Evolutionary conservation across 208 protist genomes (phyloP).

Genomic region (Perkinsela sp.): DNA sequence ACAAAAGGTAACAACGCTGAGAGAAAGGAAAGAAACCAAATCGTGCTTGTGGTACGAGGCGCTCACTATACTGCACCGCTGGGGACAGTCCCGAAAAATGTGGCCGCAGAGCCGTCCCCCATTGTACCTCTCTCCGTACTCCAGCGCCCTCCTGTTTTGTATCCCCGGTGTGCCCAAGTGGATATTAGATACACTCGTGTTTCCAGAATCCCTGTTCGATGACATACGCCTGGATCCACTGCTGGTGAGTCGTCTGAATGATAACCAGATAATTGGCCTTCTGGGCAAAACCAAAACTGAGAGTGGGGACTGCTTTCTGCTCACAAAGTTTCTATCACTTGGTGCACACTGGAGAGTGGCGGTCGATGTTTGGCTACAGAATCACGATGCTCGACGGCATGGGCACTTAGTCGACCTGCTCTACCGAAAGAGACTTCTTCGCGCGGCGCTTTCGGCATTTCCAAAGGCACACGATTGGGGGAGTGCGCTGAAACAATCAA

Average conservation of each 20-base stretch:
- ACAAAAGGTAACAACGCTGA: too few species aligned
- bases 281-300: neutral
- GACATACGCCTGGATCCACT: neutral
- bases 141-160: neutral
- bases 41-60: neutral
- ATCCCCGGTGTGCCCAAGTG: neutral
- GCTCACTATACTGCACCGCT: neutral
- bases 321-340: neutral
- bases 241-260: neutral
- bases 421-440: neutral
- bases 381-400: neutral
- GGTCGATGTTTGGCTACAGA: neutral
- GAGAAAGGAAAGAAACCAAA: too few species aligned
- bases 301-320: neutral
- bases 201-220: neutral
- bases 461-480: too few species aligned
- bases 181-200: neutral
- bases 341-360: neutral
- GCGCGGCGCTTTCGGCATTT: too few species aligned
- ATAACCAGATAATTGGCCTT: neutral
- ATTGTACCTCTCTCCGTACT: neutral
- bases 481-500: too few species aligned
- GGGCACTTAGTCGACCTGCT: neutral
- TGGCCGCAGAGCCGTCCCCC: neutral
- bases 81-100: neutral